Conservation (phyloP, 2,329 filamentous ascomycete genomes). For the Lachnellula hyalina region DNA sequence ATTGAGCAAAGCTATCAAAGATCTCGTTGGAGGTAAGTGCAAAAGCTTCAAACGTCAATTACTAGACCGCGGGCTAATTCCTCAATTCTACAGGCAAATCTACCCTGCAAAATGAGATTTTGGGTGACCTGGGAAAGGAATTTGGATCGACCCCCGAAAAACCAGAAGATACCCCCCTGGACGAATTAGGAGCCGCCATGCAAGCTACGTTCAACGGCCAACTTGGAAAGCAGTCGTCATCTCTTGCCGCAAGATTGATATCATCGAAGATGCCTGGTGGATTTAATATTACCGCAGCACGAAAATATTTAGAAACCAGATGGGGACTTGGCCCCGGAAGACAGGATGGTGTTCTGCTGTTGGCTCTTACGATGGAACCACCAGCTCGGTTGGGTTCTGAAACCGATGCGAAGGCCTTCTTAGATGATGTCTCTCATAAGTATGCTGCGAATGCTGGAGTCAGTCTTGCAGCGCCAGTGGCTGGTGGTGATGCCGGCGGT, state of each 20-base stretch:
- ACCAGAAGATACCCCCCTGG: slow-evolving; percentile 92
- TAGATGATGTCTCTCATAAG: slow-evolving; percentile 84
- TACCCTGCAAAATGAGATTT: slow-evolving; percentile 96
- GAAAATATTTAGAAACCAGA: slow-evolving; percentile 90
- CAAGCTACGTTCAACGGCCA: slow-evolving; percentile 99
- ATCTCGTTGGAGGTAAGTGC: slow-evolving; percentile 84
- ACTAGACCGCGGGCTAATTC: slow-evolving; percentile 14
- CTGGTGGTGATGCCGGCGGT: slow-evolving; percentile 66
- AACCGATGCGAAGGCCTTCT: slow-evolving; percentile 82
- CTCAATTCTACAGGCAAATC: slow-evolving; percentile 70
- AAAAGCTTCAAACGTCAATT: not conserved
- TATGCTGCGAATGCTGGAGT: slow-evolving; percentile 82
- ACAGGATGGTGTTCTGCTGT: slow-evolving; percentile 83
- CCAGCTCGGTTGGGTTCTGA: slow-evolving; percentile 83
- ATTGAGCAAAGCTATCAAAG: slow-evolving; percentile 94
- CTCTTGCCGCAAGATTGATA: slow-evolving; percentile 87
- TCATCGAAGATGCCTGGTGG: slow-evolving; percentile 99
- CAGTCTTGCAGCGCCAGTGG: slow-evolving; percentile 70
- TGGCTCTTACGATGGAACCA: slow-evolving; percentile 92
- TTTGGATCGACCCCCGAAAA: slow-evolving; percentile 98
- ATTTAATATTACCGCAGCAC: slow-evolving; percentile 94
- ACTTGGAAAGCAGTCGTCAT: slow-evolving; percentile 92
- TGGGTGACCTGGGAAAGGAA: slow-evolving; percentile 96
- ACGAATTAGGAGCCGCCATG: slow-evolving; percentile 92
- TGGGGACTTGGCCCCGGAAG: slow-evolving; percentile 85